A percentile compares a stretch with the other conserved stretches of the same genome.
Evolutionary conservation across 108 stramenopile species (phyloP).

Genomic region (Cyclotella distinguenda): DNA sequence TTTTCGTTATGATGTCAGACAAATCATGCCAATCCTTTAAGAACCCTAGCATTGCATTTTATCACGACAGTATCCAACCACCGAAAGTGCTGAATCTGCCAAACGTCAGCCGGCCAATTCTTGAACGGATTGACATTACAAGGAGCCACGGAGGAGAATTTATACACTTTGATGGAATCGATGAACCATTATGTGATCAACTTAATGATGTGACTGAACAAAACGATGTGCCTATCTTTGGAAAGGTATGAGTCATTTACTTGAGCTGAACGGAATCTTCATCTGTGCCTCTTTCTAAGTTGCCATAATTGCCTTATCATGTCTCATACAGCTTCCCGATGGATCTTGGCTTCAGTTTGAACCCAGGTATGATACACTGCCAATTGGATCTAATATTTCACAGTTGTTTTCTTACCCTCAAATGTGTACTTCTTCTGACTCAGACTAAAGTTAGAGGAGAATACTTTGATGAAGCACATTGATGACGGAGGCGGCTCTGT

Average conservation of each 20-base stretch:
- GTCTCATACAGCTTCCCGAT: conserved; percentile 9
- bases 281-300: not conserved
- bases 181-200: conserved; percentile 29
- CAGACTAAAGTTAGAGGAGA: conserved; percentile 28
- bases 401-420: no score
- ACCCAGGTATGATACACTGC: no score
- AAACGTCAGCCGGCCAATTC: conserved; percentile 11
- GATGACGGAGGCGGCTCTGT: conserved; percentile 37
- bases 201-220: conserved; percentile 43
- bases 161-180: conserved; percentile 23
- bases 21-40: conserved; percentile 24
- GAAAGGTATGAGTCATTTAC: conserved; percentile 15
- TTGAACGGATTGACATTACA: conserved; percentile 29
- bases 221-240: conserved; percentile 31
- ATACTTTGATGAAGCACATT: conserved; percentile 16
- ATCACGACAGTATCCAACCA: conserved; percentile 23
- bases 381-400: no score
- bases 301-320: not conserved
- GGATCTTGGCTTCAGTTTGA: conserved; percentile 36
- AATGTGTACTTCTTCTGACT: no score
- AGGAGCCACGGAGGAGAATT: conserved; percentile 30
- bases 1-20: conserved; percentile 25
- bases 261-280: not conserved
- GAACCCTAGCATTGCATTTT: conserved; percentile 37
- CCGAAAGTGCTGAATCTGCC: conserved; percentile 32